phyloP scores from a whole-genome alignment of 2,329 filamentous ascomycete species.

The Bretziella fagacearum region DNA sequence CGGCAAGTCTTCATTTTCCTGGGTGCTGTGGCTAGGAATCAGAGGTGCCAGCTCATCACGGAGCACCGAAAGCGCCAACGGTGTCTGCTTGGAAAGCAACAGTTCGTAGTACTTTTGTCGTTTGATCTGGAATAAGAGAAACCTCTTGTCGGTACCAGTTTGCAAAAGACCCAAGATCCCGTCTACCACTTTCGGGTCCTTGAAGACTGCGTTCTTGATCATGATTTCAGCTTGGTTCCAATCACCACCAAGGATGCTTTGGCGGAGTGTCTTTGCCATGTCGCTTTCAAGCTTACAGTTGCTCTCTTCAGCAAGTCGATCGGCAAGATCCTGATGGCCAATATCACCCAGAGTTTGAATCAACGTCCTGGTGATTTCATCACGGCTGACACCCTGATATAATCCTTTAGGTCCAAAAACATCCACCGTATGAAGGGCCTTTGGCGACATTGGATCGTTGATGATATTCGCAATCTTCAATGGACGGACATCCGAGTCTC shows the following conservation, averaged over 20 bases:
- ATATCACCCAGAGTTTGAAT: constrained; percentile 83
- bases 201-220: constrained; percentile 36
- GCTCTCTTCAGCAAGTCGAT: constrained; percentile 60
- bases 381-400: constrained; percentile 36
- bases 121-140: constrained; percentile 75
- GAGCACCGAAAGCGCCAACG: constrained; percentile 62
- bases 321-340: constrained; percentile 66
- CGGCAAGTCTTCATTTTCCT: constrained; percentile 39
- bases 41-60: constrained; percentile 76
- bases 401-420: neutral
- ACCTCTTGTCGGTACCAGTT: constrained; percentile 25
- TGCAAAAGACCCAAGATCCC: neutral
- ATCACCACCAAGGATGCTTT: constrained; percentile 58
- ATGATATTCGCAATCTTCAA: neutral
- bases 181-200: neutral
- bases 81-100: constrained; percentile 58
- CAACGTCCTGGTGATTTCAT: constrained; percentile 82
- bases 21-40: constrained; percentile 35
- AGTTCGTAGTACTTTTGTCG: constrained; percentile 93
- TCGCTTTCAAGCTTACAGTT: constrained; percentile 75
- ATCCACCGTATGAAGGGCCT: too few relatives aligned
- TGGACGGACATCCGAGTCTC: too few relatives aligned
- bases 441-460: neutral
- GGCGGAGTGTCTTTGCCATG: constrained; percentile 71
- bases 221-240: constrained; percentile 78